phyloP scores from a whole-genome alignment of 2,329 filamentous ascomycete genomes.

The Aspergillus japonicus region DNA sequence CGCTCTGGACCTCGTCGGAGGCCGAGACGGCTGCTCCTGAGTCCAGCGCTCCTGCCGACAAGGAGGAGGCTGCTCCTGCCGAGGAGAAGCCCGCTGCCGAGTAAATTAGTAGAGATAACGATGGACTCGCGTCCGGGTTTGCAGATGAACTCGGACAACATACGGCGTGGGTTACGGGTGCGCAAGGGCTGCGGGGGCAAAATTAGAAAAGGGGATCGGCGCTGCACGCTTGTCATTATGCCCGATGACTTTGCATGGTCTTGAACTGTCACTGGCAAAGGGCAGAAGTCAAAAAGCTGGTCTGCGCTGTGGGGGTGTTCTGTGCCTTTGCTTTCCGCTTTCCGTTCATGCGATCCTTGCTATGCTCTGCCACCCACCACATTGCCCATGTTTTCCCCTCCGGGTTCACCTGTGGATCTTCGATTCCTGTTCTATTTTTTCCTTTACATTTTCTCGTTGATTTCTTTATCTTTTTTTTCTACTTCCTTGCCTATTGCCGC shows the following conservation, averaged over 20 bases:
- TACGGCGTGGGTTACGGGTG: slow-evolving; percentile 12
- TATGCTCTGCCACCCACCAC: slow-evolving; percentile 6
- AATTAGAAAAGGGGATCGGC: slow-evolving; percentile 3
- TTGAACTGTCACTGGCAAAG: background rate
- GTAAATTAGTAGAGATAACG: slow-evolving; percentile 37
- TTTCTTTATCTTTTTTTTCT: slow-evolving; percentile 18
- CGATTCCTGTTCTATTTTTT: slow-evolving; percentile 19
- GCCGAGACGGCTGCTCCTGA: slow-evolving; percentile 70
- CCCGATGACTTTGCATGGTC: background rate
- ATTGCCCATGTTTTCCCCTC: slow-evolving; percentile 15
- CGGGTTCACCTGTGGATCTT: slow-evolving; percentile 16
- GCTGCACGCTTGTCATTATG: background rate
- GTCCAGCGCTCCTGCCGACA: slow-evolving; percentile 45
- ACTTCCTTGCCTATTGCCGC: slow-evolving; percentile 26
- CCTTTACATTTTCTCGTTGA: slow-evolving; percentile 19
- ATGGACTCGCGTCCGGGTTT: slow-evolving; percentile 31
- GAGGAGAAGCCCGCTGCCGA: slow-evolving; percentile 44
- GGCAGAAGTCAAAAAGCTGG: background rate
- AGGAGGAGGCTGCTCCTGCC: slow-evolving; percentile 44
- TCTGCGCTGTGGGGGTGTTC: background rate
- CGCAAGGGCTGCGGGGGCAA: slow-evolving; percentile 10
- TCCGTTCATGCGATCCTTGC: background rate
- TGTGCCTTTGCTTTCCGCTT: background rate
- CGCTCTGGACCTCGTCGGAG: slow-evolving; percentile 98
- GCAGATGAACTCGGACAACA: slow-evolving; percentile 11